Conservation (phyloP, 1,284 basidiomycete genomes). For the Ceratobasidium sp. region DNA sequence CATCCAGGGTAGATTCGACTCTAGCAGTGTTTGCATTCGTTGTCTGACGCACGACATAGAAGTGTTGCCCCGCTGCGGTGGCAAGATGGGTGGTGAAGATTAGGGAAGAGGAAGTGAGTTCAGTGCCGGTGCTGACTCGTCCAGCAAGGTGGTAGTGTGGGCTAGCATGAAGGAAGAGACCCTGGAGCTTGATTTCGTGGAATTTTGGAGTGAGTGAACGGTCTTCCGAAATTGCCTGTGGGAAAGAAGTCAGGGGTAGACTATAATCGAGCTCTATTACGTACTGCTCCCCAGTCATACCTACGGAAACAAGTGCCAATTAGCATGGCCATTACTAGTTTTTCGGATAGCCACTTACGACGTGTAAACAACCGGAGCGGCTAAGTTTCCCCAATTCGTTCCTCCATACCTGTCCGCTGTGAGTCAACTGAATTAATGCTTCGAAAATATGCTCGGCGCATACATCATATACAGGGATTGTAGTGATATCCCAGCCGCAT, state of each 20-base stretch:
- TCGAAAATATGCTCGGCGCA: neutral
- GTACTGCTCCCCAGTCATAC: neutral
- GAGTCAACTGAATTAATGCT: neutral
- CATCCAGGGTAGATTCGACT: neutral
- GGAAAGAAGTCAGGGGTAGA: neutral
- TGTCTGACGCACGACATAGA: constrained; percentile 24
- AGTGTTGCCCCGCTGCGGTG: constrained; percentile 52
- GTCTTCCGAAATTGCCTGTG: constrained; percentile 47
- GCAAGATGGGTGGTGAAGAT: constrained; percentile 60
- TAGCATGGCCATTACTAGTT: neutral
- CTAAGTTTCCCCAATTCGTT: constrained; percentile 64
- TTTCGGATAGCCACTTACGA: constrained; percentile 57
- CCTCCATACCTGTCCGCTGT: constrained; percentile 59
- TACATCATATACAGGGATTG: constrained; percentile 60
- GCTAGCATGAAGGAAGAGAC: constrained; percentile 48
- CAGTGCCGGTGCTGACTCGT: constrained; percentile 17
- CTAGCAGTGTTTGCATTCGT: constrained; percentile 29
- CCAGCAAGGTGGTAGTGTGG: constrained; percentile 47
- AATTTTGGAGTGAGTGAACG: constrained; percentile 48
- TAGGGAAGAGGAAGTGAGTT: constrained; percentile 21
- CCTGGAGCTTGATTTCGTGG: constrained; percentile 49
- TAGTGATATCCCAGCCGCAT: constrained; percentile 58
- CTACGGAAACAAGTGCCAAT: neutral
- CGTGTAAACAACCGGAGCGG: constrained; percentile 62
- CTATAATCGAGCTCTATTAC: neutral